Percentiles rank a stretch among this genome's conserved stretches.
phyloP scores from a whole-genome alignment of 2,329 filamentous ascomycete species.

The Lanzia echinophila region DNA sequence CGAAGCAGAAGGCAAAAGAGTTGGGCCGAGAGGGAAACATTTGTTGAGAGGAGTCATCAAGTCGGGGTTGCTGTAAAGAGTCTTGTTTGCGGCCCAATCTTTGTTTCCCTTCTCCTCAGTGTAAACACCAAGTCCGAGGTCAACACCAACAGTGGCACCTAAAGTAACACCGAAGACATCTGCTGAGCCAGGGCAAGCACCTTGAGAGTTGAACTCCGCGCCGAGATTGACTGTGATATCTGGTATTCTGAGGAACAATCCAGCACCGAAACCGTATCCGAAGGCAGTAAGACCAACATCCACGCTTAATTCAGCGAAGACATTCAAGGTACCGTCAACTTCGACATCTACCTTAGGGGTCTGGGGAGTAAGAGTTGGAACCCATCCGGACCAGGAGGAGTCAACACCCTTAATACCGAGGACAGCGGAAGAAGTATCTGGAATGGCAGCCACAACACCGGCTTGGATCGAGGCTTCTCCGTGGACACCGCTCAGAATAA shows the following conservation, averaged over 20 bases:
- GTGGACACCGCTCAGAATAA: background rate
- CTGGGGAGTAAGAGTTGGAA: conserved; percentile 5
- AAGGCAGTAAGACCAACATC: conserved; percentile 6
- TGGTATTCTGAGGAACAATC: conserved; percentile 3
- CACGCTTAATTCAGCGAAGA: conserved; percentile 2
- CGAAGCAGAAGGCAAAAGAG: background rate
- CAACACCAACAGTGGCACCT: conserved; percentile 1
- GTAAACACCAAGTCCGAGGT: conserved; percentile 5
- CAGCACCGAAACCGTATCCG: conserved; percentile 3
- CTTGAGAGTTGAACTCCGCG: conserved; percentile 7
- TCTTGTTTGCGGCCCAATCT: background rate
- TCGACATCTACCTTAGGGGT: conserved; percentile 3
- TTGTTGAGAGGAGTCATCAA: conserved; percentile 5
- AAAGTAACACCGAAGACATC: conserved; percentile 9
- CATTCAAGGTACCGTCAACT: conserved; percentile 5
- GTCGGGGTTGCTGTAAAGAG: background rate
- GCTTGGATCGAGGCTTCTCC: background rate
- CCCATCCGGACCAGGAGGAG: conserved; percentile 3
- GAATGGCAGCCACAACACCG: background rate
- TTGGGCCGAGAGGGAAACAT: conserved; percentile 7
- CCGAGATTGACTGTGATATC: conserved; percentile 3
- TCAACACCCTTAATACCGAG: conserved; percentile 1
- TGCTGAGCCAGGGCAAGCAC: conserved; percentile 2
- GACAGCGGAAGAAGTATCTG: conserved; percentile 7
- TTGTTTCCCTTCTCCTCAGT: conserved; percentile 3